Base-by-base conservation (phyloP, 2,329 filamentous ascomycete species). In the Zymoseptoria passerinii region DNA sequence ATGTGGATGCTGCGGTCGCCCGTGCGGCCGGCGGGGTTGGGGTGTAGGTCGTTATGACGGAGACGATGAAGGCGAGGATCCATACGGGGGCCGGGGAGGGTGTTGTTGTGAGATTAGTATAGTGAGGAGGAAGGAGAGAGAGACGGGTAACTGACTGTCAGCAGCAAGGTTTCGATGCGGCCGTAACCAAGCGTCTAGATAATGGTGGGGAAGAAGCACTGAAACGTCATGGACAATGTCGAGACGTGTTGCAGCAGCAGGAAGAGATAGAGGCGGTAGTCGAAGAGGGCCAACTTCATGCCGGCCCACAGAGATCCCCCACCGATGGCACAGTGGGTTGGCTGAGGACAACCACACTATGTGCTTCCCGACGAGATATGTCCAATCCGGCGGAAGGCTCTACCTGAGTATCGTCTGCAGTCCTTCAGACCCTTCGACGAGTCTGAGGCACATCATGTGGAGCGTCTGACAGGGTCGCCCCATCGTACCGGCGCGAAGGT, bases 121-220 rank as follows among this genome's bases (percentile, higher is more conserved):
- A 23, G 23, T 23, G 23, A 23, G 23, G 23, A 23, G 4, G 23
- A 23, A 23, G 23, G 2, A 23, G 23, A 23, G 23, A 23, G 4
- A 23, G 23, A 59, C 23, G 58, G 59, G 2, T 23, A 3, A 23
- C 23, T 23, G 23, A 76, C 80, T 1, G 82, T 84, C n/a, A 84
- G 74, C 56, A 82, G 77, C 0, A 85, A 73, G 0, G 83, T 84
- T 13, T 75, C 71, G 51, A 83, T 79, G 23, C 72, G 77, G 7
- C 76, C 74, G 67, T 83, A 87, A 0, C 82, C 81, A 0, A 87
- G 76, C 0, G 82, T 85, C 50, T 82, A 77, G 1, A 86, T 81
- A 48, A 87, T 84, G 0, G 78, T 82, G 0, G 84, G 84, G 71
- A 87, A 86, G 73, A 86, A 86, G 67, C 85, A 85, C 51, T 84